A percentile compares a stretch with the other conserved stretches of the same genome.
phyloP scores from a whole-genome alignment of 345 rosid genomes.

The Aquilaria yunnanensis region DNA sequence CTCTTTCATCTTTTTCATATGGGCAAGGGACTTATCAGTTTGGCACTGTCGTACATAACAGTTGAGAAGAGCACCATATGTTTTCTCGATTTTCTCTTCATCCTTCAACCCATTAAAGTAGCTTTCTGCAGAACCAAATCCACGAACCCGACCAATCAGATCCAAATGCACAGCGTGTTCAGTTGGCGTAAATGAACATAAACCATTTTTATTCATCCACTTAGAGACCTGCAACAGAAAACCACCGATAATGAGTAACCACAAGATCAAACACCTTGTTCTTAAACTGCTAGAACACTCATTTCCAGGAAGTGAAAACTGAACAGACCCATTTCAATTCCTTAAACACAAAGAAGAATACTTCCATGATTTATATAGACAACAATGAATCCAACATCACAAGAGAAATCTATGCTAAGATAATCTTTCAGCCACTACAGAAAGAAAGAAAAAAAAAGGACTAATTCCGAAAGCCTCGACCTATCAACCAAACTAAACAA shows the following conservation, averaged over 20 bases:
- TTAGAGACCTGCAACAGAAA: slow-evolving; percentile 54
- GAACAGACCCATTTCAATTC: not conserved
- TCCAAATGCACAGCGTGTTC: slow-evolving; percentile 85
- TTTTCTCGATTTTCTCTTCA: slow-evolving; percentile 60
- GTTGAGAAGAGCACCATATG: slow-evolving; percentile 80
- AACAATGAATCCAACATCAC: no score
- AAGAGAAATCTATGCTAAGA: no score
- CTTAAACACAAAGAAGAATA: no score
- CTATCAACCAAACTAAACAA: no score
- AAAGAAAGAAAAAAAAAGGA: no score
- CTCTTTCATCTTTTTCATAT: slow-evolving; percentile 67
- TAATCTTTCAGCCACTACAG: no score
- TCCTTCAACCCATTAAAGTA: slow-evolving; percentile 60
- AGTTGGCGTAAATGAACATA: slow-evolving; percentile 48
- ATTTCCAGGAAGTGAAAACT: not conserved
- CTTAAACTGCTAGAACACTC: no score
- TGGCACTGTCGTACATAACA: slow-evolving; percentile 67
- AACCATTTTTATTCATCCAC: slow-evolving; percentile 64
- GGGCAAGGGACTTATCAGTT: slow-evolving; percentile 52
- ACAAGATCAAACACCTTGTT: slow-evolving; percentile 1
- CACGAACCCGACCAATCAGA: slow-evolving; percentile 69
- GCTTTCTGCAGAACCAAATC: slow-evolving; percentile 56
- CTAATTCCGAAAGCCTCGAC: no score
- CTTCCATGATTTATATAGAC: no score
- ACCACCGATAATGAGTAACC: slow-evolving; percentile 4